Conservation (phyloP, 331 rosid species). For the Malus hybrid region DNA sequence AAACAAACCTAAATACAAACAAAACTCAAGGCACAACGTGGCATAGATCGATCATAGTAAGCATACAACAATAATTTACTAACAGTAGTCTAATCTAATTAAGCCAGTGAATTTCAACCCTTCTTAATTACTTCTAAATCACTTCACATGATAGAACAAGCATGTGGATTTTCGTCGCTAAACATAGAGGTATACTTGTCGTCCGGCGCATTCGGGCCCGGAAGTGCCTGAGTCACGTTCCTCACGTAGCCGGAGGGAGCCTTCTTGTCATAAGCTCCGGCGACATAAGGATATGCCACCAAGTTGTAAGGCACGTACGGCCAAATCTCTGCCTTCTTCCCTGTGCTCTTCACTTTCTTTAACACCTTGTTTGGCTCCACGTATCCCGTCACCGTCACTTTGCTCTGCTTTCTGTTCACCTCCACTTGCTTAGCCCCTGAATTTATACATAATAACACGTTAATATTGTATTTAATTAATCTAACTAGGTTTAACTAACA, state of each 20-base stretch:
- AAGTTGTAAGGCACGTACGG: slow-evolving; percentile 74
- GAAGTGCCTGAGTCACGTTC: slow-evolving; percentile 48
- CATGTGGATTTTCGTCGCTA: slow-evolving; percentile 82
- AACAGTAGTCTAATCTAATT: not conserved
- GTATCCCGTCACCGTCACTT: slow-evolving; percentile 56
- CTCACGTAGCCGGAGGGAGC: slow-evolving; percentile 81
- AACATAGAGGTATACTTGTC: slow-evolving; percentile 50
- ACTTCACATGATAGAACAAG: slow-evolving; percentile 65
- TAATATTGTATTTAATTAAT: not conserved
- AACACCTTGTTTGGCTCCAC: slow-evolving; percentile 66
- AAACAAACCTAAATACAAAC: not conserved
- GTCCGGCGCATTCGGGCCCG: slow-evolving; percentile 46
- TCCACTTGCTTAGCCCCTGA: slow-evolving; percentile 66
- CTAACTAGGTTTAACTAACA: not conserved
- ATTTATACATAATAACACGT: no score
- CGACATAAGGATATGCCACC: slow-evolving; percentile 70
- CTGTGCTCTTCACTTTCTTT: slow-evolving; percentile 58
- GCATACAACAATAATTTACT: not conserved
- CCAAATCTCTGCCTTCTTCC: slow-evolving; percentile 86
- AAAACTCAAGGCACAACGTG: not conserved
- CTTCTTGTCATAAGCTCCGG: slow-evolving; percentile 81
- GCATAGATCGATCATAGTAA: not conserved
- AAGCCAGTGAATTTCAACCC: no score
- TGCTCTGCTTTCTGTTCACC: slow-evolving; percentile 63
- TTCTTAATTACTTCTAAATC: not conserved